Conservation (phyloP, 2,329 filamentous ascomycete species). For the Diaporthe sp. region DNA sequence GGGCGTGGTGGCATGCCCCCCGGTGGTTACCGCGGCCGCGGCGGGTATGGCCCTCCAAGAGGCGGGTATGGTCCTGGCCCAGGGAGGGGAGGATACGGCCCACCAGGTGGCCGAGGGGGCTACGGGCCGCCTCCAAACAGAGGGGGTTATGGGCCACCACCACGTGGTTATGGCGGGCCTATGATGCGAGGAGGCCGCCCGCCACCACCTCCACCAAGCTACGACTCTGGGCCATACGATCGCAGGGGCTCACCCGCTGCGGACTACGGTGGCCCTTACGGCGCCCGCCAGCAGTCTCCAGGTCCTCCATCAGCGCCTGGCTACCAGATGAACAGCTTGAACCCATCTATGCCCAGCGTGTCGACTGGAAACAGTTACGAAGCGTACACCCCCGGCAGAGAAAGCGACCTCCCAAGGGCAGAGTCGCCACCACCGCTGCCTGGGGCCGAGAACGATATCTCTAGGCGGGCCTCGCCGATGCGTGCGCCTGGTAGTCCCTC, state of each 20-base stretch:
- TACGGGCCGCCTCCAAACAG: constrained; percentile 57
- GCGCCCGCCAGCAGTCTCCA: constrained; percentile 48
- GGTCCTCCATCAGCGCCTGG: constrained; percentile 48
- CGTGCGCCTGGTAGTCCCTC: constrained; percentile 71
- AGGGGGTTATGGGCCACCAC: constrained; percentile 55
- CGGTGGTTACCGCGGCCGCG: constrained; percentile 61
- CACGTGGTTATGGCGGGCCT: constrained; percentile 45
- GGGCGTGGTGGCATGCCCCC: constrained; percentile 60
- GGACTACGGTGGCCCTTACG: constrained; percentile 48
- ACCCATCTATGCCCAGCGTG: constrained; percentile 50
- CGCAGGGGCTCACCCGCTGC: constrained; percentile 50
- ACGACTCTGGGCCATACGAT: constrained; percentile 51
- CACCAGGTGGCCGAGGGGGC: constrained; percentile 54
- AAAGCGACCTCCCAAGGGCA: constrained; percentile 63
- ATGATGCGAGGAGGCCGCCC: constrained; percentile 51
- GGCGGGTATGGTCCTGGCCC: constrained; percentile 42
- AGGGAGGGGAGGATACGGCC: constrained; percentile 49
- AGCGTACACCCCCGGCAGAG: constrained; percentile 55
- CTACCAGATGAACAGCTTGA: constrained; percentile 51
- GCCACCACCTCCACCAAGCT: constrained; percentile 57
- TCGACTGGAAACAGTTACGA: constrained; percentile 50
- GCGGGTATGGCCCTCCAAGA: constrained; percentile 56
- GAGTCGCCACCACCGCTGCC: constrained; percentile 73
- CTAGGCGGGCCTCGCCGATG: constrained; percentile 69
- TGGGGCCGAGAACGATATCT: constrained; percentile 48